Evolutionary conservation across 2,329 filamentous ascomycete species (phyloP).

Genomic region (Trichoderma atrobrunneum): DNA sequence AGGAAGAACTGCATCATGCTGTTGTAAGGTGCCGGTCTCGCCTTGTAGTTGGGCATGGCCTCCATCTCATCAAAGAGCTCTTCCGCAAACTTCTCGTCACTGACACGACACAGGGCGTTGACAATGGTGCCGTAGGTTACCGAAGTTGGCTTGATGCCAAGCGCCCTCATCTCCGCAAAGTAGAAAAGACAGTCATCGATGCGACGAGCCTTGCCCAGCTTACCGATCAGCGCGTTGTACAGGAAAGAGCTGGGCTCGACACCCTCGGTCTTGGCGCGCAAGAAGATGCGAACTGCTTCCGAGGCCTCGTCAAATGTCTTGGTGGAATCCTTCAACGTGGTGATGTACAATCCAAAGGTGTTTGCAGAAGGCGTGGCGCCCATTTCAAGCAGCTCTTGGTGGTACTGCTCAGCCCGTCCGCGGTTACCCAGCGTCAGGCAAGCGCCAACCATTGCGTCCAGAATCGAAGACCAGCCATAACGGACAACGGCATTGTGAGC

Average conservation of each 20-base stretch:
- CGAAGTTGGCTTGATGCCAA: slow-evolving; percentile 91
- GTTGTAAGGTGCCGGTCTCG: slow-evolving; percentile 94
- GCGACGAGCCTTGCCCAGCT: slow-evolving; percentile 93
- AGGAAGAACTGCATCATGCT: slow-evolving; percentile 99
- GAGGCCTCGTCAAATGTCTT: slow-evolving; percentile 98
- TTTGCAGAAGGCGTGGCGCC: slow-evolving; percentile 91
- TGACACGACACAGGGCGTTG: slow-evolving; percentile 94
- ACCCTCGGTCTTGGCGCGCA: slow-evolving; percentile 86
- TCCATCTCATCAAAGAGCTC: slow-evolving; percentile 99
- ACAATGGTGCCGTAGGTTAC: slow-evolving; percentile 98
- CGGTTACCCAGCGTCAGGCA: slow-evolving; percentile 82
- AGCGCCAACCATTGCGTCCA: slow-evolving; percentile 94
- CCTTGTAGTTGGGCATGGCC: slow-evolving; percentile 97
- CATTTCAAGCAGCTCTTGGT: slow-evolving; percentile 87
- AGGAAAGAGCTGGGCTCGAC: slow-evolving; percentile 95
- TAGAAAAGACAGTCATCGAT: slow-evolving; percentile 98
- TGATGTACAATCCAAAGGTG: slow-evolving; percentile 98
- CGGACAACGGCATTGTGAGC: slow-evolving; percentile 82
- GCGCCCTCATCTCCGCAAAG: slow-evolving; percentile 93
- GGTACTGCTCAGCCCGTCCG: slow-evolving; percentile 76
- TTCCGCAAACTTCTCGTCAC: slow-evolving; percentile 95
- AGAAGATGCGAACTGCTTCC: slow-evolving; percentile 96
- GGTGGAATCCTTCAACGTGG: slow-evolving; percentile 94
- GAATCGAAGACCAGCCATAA: slow-evolving; percentile 93
- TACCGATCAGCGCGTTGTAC: slow-evolving; percentile 97